phyloP scores from a whole-genome alignment of 2,329 filamentous ascomycete species.

The Fusarium proliferatum region DNA sequence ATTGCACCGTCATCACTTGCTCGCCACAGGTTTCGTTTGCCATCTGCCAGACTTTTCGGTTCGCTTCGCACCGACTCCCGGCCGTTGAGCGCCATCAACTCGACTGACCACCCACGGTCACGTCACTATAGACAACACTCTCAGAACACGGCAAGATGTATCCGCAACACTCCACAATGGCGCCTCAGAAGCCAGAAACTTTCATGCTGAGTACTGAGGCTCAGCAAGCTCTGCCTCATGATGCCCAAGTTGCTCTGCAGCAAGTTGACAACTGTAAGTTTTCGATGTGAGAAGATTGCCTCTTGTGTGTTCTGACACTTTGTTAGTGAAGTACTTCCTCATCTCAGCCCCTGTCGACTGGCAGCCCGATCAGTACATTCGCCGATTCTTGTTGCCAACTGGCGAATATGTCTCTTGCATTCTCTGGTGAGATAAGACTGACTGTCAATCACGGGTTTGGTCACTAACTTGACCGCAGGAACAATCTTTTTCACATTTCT shows the following conservation, averaged over 20 bases:
- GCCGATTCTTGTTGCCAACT: slow-evolving; percentile 92
- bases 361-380: slow-evolving; percentile 96
- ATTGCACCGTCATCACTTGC: slow-evolving; percentile 9
- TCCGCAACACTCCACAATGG: slow-evolving; percentile 86
- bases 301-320: slow-evolving; percentile 18
- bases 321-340: slow-evolving; percentile 96
- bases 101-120: slow-evolving; percentile 43
- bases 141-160: slow-evolving; percentile 69
- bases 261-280: slow-evolving; percentile 95
- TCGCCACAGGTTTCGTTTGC: slow-evolving; percentile 10
- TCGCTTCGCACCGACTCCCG: slow-evolving; percentile 19
- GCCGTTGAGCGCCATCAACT: slow-evolving; percentile 33
- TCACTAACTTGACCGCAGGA: slow-evolving; percentile 54
- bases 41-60: slow-evolving; percentile 29
- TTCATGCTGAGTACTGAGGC: slow-evolving; percentile 98
- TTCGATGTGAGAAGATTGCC: not conserved
- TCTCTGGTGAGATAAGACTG: slow-evolving; percentile 69
- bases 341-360: slow-evolving; percentile 98
- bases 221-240: slow-evolving; percentile 93
- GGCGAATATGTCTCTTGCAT: slow-evolving; percentile 99
- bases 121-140: slow-evolving; percentile 42
- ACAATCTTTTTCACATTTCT: slow-evolving; percentile 99
- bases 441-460: not conserved
- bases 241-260: slow-evolving; percentile 96
- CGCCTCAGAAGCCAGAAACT: slow-evolving; percentile 96